Evolutionary conservation across 1,139 yeast species (phyloP).

Genomic region (Torulaspora globosa): DNA sequence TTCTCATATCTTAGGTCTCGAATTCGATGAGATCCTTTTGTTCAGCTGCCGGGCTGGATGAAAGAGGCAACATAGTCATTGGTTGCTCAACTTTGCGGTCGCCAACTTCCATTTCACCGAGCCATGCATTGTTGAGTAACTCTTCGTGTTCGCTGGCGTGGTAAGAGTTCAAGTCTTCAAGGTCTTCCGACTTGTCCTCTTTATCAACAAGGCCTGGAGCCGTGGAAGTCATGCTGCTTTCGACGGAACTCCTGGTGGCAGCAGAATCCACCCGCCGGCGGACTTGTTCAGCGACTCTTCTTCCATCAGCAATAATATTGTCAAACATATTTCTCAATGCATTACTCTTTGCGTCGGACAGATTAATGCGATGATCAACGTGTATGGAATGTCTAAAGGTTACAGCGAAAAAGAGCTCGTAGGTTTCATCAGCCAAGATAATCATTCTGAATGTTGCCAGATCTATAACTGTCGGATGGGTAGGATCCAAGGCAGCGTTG

Average conservation of each 20-base stretch:
- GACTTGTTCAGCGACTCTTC: conserved; percentile 83
- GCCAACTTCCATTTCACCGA: conserved; percentile 15
- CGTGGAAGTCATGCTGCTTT: conserved; percentile 11
- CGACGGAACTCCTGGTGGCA: conserved; percentile 32
- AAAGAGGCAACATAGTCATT: conserved; percentile 13
- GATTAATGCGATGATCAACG: conserved; percentile 52
- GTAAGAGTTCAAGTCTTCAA: conserved; percentile 20
- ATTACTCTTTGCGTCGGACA: conserved; percentile 48
- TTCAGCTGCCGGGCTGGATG: conserved; percentile 6
- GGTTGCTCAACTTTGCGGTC: conserved; percentile 7
- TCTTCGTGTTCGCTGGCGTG: conserved; percentile 19
- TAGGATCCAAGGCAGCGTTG: conserved; percentile 79
- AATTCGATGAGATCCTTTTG: conserved; percentile 17
- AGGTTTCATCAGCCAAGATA: conserved; percentile 85
- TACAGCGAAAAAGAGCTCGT: conserved; percentile 72
- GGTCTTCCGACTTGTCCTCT: conserved; percentile 15
- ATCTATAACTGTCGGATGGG: conserved; percentile 67
- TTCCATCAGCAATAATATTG: conserved; percentile 86
- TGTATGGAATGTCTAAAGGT: conserved; percentile 66
- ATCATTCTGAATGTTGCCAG: conserved; percentile 95
- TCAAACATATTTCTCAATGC: conserved; percentile 85
- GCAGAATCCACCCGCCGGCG: conserved; percentile 73
- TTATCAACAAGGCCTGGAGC: conserved; percentile 5
- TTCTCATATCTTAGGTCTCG: conserved; percentile 11
- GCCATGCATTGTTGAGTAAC: conserved; percentile 17